Conservation (phyloP, 768 basidiomycete genomes). For the Lyophyllum decastes region DNA sequence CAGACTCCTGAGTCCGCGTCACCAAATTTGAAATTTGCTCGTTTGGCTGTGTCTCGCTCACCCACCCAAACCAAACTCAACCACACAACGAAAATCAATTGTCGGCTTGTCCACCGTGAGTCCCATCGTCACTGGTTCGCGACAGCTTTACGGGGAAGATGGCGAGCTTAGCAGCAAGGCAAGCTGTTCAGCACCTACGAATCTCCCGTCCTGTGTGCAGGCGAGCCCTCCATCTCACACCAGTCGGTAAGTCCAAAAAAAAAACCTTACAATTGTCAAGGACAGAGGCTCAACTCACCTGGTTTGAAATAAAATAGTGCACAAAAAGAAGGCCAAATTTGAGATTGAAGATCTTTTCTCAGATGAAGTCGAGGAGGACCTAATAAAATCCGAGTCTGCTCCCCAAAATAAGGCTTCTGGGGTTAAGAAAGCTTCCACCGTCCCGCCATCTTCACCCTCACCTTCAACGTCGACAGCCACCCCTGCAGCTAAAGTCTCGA, state of each 20-base stretch:
- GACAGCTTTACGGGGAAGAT: background rate
- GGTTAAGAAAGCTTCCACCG: background rate
- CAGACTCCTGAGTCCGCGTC: too few relatives aligned
- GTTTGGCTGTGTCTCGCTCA: background rate
- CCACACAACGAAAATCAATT: background rate
- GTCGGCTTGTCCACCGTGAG: background rate
- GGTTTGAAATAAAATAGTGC: background rate
- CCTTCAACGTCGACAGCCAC: background rate
- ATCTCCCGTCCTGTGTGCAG: background rate
- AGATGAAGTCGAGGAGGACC: constrained; percentile 5
- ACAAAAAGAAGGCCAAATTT: constrained; percentile 7
- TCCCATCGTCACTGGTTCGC: too few relatives aligned
- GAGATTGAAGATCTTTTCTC: constrained; percentile 16
- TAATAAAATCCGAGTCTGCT: background rate
- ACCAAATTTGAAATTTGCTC: too few relatives aligned
- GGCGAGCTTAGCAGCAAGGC: constrained; percentile 9
- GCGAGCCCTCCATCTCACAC: constrained; percentile 8
- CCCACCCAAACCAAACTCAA: background rate
- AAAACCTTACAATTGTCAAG: background rate
- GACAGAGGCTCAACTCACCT: background rate
- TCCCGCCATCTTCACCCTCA: background rate
- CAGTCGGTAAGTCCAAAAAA: constrained; percentile 4
- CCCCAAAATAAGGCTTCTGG: background rate
- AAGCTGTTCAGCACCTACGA: background rate
- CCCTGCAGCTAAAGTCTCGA: background rate